These are phyloP conservation scores for Stagonosporopsis rhizophila DNA, from an alignment of 2,329 filamentous ascomycete genomes.

Conservation along the genomic window DNA sequence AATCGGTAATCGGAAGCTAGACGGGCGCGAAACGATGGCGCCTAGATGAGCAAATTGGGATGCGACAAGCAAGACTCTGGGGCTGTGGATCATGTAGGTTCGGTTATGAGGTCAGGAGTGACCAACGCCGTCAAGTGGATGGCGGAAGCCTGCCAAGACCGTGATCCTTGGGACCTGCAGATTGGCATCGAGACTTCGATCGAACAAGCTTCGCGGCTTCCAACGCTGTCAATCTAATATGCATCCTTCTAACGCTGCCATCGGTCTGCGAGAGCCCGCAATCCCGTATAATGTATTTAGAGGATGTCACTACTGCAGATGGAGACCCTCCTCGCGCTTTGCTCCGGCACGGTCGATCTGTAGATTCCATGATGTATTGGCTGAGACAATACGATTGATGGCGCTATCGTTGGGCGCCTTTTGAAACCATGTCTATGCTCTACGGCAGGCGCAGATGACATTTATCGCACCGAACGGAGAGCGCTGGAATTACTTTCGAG, in stretches of 20 bases:
- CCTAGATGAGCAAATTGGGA: slow-evolving; percentile 10
- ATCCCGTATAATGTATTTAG: background rate
- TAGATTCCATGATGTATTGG: background rate
- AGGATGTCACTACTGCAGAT: background rate
- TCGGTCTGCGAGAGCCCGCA: background rate
- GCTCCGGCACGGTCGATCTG: background rate
- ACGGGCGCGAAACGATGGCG: slow-evolving; percentile 1
- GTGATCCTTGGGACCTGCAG: background rate
- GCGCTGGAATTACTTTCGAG: background rate
- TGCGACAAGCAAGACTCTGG: background rate
- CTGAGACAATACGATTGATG: background rate
- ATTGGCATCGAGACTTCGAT: slow-evolving; percentile 10
- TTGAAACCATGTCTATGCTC: background rate
- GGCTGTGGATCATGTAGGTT: background rate
- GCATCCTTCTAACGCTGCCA: background rate
- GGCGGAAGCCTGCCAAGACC: slow-evolving; percentile 1
- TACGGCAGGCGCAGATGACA: background rate
- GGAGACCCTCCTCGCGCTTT: background rate
- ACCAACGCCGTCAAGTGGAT: background rate
- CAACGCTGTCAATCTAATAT: background rate
- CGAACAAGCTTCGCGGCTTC: slow-evolving; percentile 6
- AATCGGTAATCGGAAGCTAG: slow-evolving; percentile 6
- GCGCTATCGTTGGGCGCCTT: background rate
- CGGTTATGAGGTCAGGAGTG: background rate
- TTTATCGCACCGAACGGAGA: background rate